These are phyloP conservation scores for Leishmania turanica DNA, from an alignment of 208 protist species.

Conservation along the genomic window DNA sequence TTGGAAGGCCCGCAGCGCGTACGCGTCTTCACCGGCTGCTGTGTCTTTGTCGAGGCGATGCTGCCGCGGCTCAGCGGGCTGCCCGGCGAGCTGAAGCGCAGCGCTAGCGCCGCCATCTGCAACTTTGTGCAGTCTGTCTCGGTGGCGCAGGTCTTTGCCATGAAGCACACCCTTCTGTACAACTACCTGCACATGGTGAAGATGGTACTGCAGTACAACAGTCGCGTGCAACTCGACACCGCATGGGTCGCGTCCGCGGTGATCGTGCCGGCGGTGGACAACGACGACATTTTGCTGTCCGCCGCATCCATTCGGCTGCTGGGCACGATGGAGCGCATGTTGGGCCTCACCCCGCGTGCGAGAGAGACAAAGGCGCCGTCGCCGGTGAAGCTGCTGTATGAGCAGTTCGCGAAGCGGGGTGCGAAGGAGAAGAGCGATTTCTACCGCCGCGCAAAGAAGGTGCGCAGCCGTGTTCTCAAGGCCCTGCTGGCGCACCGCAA, in stretches of 20 bases:
- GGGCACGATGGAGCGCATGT: slow-evolving; percentile 62
- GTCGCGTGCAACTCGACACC: slow-evolving; percentile 71
- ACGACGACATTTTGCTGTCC: slow-evolving; percentile 76
- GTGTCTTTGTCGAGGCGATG: slow-evolving; percentile 74
- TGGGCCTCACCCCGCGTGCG: slow-evolving; percentile 64
- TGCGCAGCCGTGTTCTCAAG: slow-evolving; percentile 71
- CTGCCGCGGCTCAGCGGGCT: slow-evolving; percentile 79
- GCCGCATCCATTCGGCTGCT: slow-evolving; percentile 74
- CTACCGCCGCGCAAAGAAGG: slow-evolving; percentile 63
- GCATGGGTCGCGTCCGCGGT: slow-evolving; percentile 54
- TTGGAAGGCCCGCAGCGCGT: slow-evolving; percentile 72
- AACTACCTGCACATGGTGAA: slow-evolving; percentile 82
- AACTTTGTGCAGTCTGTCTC: slow-evolving; percentile 69
- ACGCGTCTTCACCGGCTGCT: slow-evolving; percentile 75
- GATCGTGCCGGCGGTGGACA: slow-evolving; percentile 57
- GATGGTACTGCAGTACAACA: slow-evolving; percentile 89
- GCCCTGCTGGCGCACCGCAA: slow-evolving; percentile 81
- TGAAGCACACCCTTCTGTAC: slow-evolving; percentile 88
- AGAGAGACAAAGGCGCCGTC: slow-evolving; percentile 78
- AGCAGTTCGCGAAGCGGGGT: slow-evolving; percentile 62
- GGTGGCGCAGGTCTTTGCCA: slow-evolving; percentile 62
- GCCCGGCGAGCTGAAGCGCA: slow-evolving; percentile 52
- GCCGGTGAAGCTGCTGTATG: slow-evolving; percentile 80
- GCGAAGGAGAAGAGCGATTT: slow-evolving; percentile 62
- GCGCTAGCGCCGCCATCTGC: slow-evolving; percentile 45